These are phyloP conservation scores for Umbellularia californica DNA, from an alignment of 164 flowering plant species.

Conservation along the genomic window DNA sequence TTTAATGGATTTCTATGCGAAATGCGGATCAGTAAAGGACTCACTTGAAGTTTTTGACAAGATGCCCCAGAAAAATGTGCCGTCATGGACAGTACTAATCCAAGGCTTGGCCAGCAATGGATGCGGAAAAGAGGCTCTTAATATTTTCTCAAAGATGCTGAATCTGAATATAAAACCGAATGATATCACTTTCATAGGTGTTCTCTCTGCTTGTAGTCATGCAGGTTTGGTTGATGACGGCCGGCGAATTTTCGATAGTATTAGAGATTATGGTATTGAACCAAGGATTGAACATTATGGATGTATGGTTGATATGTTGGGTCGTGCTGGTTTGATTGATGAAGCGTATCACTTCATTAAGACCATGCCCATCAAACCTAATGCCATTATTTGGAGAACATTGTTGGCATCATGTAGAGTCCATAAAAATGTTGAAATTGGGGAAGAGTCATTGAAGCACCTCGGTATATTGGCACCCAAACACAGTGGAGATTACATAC, in stretches of 20 bases:
- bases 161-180: constrained; percentile 26
- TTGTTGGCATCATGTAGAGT: constrained; percentile 39
- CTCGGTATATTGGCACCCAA: constrained; percentile 30
- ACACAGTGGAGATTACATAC: constrained; percentile 43
- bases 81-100: constrained; percentile 45
- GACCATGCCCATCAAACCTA: constrained; percentile 40
- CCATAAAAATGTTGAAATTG: constrained; percentile 40
- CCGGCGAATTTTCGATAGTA: constrained; percentile 24
- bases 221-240: constrained; percentile 43
- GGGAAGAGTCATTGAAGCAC: constrained; percentile 29
- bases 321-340: constrained; percentile 40
- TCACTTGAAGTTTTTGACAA: constrained; percentile 33
- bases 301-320: constrained; percentile 50
- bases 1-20: constrained; percentile 42
- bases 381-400: constrained; percentile 42
- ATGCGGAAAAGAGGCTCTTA: constrained; percentile 32
- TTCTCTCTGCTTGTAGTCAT: constrained; percentile 52
- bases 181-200: constrained; percentile 40
- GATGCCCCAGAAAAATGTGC: constrained; percentile 35
- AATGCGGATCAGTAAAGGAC: constrained; percentile 38
- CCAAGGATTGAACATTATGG: constrained; percentile 50
- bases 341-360: constrained; percentile 42
- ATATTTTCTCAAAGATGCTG: constrained; percentile 28
- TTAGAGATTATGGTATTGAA: constrained; percentile 41
- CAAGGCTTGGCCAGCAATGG: constrained; percentile 39